These are phyloP conservation scores for Naganishia friedmannii DNA, from an alignment of 768 basidiomycete genomes.

Conservation along the genomic window DNA sequence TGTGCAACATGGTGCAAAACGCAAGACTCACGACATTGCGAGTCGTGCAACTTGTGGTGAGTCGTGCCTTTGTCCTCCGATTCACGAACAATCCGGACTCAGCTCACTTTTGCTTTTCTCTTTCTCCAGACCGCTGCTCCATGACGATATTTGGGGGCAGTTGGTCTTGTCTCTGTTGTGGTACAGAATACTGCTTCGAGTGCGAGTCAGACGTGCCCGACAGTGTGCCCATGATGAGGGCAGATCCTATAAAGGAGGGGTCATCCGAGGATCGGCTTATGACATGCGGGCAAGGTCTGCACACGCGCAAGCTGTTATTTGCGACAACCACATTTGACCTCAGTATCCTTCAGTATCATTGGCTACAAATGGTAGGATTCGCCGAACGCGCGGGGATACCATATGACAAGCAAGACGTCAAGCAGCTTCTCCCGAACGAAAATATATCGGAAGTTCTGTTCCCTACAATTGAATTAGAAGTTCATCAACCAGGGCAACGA, in stretches of 20 bases:
- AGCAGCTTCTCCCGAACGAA: constrained; percentile 8
- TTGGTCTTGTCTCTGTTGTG: constrained; percentile 89
- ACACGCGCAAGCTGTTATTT: not conserved
- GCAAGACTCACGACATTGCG: constrained; percentile 72
- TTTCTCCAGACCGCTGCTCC: constrained; percentile 76
- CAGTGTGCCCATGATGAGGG: constrained; percentile 58
- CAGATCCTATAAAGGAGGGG: constrained; percentile 61
- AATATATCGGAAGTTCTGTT: constrained; percentile 1
- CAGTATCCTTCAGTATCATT: constrained; percentile 4
- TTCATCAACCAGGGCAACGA: constrained; percentile 4
- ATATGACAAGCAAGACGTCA: constrained; percentile 3
- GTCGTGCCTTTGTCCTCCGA: constrained; percentile 39
- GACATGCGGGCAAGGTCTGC: not conserved
- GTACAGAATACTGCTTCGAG: constrained; percentile 80
- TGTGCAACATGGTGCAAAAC: constrained; percentile 61
- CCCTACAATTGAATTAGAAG: constrained; percentile 4
- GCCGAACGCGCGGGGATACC: not conserved
- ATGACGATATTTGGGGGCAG: constrained; percentile 85
- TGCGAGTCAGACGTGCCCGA: constrained; percentile 65
- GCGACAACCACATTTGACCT: constrained; percentile 15
- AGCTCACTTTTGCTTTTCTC: constrained; percentile 14
- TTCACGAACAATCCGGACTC: not conserved
- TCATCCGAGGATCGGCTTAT: not conserved
- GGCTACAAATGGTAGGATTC: constrained; percentile 17
- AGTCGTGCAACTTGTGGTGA: constrained; percentile 80